Evolutionary conservation across 768 basidiomycete species (phyloP), one percentile per base, ranked within the genome.

Genomic region (Coprinopsis strossmayeri): DNA sequence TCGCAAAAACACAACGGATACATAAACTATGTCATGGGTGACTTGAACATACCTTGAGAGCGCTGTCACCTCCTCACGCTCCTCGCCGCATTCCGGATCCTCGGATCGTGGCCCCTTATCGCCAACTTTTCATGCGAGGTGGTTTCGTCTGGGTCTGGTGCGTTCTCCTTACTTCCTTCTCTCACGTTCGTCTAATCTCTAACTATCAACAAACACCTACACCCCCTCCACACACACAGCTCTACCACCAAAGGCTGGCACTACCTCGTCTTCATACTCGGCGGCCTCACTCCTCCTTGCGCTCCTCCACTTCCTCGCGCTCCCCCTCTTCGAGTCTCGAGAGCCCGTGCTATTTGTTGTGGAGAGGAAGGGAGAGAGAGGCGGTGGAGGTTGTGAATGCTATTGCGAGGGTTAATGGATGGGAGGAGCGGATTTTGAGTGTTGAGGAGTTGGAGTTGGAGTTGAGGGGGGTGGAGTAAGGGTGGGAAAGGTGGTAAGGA

Each of bases 321-420:
- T 45, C 86, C 88, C 69, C 65, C 77, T 41, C 70, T 88, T 5
- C n/a, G n/a, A n/a, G n/a, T n/a, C 69, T 79, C 48, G 84, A 88
- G 60, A 81, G 79, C 51, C 87, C 86, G 1, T 81, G 84, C 52
- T 88, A 76, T 59, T 75, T 85, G 35, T 81, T 87, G 70, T 79
- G 82, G 5, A 76, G 79, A 51, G 86, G 86, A 9, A 62, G 65
- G 32, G 84, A 86, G 53, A 73, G 70, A 18, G 68, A 74, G n/a
- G 86, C 84, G 0, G 82, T 87, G 2, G 71, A 73, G 17, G 65
- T 84, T 44, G 65, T 88, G 17, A 80, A 82, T 47, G 66, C 68
- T 11, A 72, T 87, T 10, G 86, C 84, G 4, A 61, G 64, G 23
- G 76, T 77, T 52, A 88, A 88, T 13, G 84, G 84, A 0, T n/a